Percentiles rank a stretch among this genome's conserved stretches.
These are phyloP conservation scores for Torulaspora indica DNA, from an alignment of 805 yeast species.

Conservation along the genomic window DNA sequence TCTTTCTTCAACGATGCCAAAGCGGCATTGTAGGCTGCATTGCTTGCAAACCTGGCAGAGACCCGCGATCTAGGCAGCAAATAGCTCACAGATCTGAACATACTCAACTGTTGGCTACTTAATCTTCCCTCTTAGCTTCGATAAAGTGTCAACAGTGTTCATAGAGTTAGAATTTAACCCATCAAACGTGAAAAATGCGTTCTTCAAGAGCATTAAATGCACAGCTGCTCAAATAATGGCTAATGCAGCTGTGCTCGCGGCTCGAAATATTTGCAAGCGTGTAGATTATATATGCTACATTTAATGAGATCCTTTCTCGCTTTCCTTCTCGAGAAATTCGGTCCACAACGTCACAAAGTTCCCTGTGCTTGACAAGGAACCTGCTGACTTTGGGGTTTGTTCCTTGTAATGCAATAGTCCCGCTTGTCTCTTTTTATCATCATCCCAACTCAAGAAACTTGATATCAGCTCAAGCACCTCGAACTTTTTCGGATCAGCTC, in stretches of 20 bases:
- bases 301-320: slow-evolving; percentile 33
- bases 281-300: background rate
- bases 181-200: slow-evolving; percentile 1
- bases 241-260: too few species aligned
- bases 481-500: slow-evolving; percentile 92
- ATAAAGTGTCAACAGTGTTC: background rate
- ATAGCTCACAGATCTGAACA: slow-evolving; percentile 1
- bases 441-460: slow-evolving; percentile 84
- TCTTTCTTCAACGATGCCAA: slow-evolving; percentile 39
- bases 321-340: slow-evolving; percentile 70
- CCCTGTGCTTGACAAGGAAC: slow-evolving; percentile 39
- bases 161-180: background rate
- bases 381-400: slow-evolving; percentile 16
- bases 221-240: too few species aligned
- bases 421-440: slow-evolving; percentile 66
- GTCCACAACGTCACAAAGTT: slow-evolving; percentile 76
- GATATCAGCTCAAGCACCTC: slow-evolving; percentile 85
- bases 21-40: slow-evolving; percentile 37
- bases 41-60: slow-evolving; percentile 32
- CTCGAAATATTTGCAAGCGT: background rate
- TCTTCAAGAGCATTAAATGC: background rate
- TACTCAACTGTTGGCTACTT: background rate
- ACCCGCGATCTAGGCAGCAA: slow-evolving; percentile 4
- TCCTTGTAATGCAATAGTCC: slow-evolving; percentile 48
- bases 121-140: background rate